phyloP scores from a whole-genome alignment of 441 rosid genomes.

The Erodium trifolium region DNA sequence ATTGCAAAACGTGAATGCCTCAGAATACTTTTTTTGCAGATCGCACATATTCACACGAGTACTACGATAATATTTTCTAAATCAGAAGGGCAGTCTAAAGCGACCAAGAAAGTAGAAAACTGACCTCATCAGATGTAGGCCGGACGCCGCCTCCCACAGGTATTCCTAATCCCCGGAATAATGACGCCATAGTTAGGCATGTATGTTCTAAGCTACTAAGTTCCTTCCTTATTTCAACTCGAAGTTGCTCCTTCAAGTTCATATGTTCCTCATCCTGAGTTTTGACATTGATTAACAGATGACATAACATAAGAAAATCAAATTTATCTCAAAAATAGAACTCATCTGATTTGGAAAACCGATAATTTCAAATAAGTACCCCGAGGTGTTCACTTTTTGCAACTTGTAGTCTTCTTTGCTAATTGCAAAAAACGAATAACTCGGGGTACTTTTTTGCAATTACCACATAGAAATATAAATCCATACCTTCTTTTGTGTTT shows the following conservation, averaged over 20 bases:
- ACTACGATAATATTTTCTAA: not conserved
- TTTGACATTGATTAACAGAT: slow-evolving; percentile 16
- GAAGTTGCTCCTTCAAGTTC: slow-evolving; percentile 60
- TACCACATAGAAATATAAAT: not conserved
- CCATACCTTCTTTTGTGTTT: slow-evolving; percentile 71
- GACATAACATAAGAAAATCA: not conserved
- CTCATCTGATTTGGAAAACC: not conserved
- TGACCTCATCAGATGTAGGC: slow-evolving; percentile 52
- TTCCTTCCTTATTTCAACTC: slow-evolving; percentile 53
- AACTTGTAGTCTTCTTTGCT: no score
- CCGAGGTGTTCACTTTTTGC: no score
- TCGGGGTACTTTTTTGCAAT: no score
- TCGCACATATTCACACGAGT: not conserved
- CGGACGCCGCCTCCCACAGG: slow-evolving; percentile 38
- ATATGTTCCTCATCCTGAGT: slow-evolving; percentile 67
- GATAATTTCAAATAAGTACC: not conserved
- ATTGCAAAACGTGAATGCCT: no score
- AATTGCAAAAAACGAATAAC: no score
- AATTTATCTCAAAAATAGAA: not conserved
- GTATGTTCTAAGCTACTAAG: slow-evolving; percentile 45
- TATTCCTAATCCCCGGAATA: slow-evolving; percentile 69
- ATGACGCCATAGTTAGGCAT: slow-evolving; percentile 53
- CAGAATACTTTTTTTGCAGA: no score
- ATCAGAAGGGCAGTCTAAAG: not conserved
- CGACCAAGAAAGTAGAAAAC: slow-evolving; percentile 12